These are phyloP conservation scores for Epichloe baconii DNA, from an alignment of 2,329 filamentous ascomycete genomes.

Conservation along the genomic window DNA sequence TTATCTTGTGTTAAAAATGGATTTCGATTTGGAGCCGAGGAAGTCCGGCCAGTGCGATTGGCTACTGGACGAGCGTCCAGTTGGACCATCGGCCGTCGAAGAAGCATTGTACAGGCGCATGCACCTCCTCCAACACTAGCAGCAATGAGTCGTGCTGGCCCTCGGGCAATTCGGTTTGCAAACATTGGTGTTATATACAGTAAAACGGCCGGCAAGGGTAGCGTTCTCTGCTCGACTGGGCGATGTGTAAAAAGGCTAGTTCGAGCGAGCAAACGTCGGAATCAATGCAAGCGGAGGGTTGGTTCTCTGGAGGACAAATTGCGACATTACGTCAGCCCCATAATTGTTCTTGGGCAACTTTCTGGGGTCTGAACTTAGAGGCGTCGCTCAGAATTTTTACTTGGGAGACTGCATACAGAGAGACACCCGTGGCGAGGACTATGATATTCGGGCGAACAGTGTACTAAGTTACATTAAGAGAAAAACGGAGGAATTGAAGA, in stretches of 20 bases:
- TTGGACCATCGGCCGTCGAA: conserved; percentile 14
- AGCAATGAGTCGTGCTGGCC: conserved; percentile 10
- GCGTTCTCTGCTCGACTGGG: neutral
- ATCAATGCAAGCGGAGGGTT: neutral
- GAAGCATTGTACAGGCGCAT: conserved; percentile 13
- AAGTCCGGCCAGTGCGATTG: neutral
- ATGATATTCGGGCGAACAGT: too few species aligned
- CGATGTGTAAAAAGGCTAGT: too few species aligned
- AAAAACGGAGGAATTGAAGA: too few species aligned
- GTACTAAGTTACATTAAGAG: neutral
- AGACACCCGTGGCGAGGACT: too few species aligned
- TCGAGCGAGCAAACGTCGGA: too few species aligned
- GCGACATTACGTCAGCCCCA: neutral
- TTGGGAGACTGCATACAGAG: too few species aligned
- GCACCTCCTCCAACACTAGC: conserved; percentile 16
- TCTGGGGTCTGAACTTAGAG: neutral
- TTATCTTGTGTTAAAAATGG: conserved; percentile 16
- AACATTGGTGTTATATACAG: neutral
- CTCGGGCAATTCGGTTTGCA: neutral
- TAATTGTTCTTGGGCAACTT: neutral
- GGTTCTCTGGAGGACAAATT: neutral
- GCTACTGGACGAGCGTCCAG: conserved; percentile 15
- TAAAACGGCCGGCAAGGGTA: neutral
- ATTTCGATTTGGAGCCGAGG: neutral
- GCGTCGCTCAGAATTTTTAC: neutral